Base-by-base conservation (phyloP, 2,329 filamentous ascomycete genomes). In the Calonectria crousiana region DNA sequence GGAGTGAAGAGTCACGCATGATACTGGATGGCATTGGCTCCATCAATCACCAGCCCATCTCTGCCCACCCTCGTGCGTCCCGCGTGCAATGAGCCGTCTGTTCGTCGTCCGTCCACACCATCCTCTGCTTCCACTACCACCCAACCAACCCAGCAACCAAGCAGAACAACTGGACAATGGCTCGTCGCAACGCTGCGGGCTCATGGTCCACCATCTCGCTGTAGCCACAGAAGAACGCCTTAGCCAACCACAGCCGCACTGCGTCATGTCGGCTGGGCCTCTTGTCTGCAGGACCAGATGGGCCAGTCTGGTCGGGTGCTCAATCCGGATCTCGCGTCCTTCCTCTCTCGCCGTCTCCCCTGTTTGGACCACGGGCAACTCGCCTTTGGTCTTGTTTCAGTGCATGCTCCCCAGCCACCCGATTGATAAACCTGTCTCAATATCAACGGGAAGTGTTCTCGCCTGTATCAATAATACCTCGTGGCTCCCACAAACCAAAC, bases 1-100 rank as follows among this genome's bases (percentile, higher is more conserved):
- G 53, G 65, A 53, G 65, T 14, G 20, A 73, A 64, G 66, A 73
- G 71, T 72, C 58, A 73, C 71, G 71, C 71, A 69, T 73, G 68
- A 64, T 53, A 66, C 58, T 30, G 28, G 47, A 69, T 44, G 44
- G 65, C 56, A 56, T 64, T 68, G 53, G 70, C 65, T 62, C 65
- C 52, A 67, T 49, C 51, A 28, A 60, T 53, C 67, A 71, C 69
- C 69, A 71, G 62, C 69, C 69, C 69, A 71, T 71, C 41, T 60
- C 69, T 67, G 36, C 71, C 71, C 71, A 72, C 69, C 64, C 69
- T 58, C 66, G 44, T 52, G 64, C 64, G 47, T 67, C 60, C 60
- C 60, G 60, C 60, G 60, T 65, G 41, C 56, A 65, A 65, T 65
- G 60, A 34, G 53, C 67, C 56, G 53, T 62, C 56, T 36, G 56